These are phyloP conservation scores for Suillus clintonianus DNA, from an alignment of 768 basidiomycete species.

Conservation along the genomic window DNA sequence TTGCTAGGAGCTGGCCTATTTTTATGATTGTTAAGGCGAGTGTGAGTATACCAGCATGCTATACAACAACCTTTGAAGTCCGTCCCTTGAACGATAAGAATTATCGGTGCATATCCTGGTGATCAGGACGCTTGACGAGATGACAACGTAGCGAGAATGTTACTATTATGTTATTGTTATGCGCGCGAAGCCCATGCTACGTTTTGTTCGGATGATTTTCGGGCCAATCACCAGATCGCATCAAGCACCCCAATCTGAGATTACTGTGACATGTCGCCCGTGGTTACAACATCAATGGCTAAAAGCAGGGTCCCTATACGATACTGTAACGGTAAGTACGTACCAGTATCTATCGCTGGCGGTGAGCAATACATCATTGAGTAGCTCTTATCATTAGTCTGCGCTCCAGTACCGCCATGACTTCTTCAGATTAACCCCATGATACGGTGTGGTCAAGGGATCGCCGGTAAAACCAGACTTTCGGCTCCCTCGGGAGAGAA, in stretches of 20 bases:
- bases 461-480: neutral
- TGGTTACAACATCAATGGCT: neutral
- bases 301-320: neutral
- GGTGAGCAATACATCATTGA: neutral
- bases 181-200: neutral
- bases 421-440: neutral
- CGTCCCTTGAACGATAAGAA: neutral
- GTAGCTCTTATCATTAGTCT: no score
- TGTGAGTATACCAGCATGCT: conserved; percentile 3
- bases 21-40: conserved; percentile 3
- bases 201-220: neutral
- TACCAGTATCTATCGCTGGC: neutral
- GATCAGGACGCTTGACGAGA: neutral
- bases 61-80: neutral
- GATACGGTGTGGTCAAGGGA: neutral
- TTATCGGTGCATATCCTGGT: neutral
- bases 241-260: neutral
- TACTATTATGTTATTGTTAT: neutral
- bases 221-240: neutral
- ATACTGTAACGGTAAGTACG: neutral
- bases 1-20: conserved; percentile 20
- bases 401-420: no score
- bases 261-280: neutral
- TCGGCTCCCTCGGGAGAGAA: neutral
- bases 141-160: neutral